These are phyloP conservation scores for Arachis hypogaea DNA, from an alignment of 306 rosid species.

Conservation along the genomic window DNA sequence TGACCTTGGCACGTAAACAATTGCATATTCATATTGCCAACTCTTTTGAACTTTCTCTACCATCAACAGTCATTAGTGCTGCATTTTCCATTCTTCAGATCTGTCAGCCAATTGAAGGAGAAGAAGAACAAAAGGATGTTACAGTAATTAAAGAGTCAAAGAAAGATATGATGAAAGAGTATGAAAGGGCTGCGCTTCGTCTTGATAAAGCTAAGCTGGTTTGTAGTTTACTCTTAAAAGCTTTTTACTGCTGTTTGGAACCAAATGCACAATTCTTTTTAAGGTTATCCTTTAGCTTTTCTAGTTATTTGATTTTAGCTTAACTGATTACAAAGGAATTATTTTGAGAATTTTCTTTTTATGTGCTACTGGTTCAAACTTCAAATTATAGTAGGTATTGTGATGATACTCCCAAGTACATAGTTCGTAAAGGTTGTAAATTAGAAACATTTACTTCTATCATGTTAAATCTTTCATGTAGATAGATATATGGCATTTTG, in stretches of 20 bases:
- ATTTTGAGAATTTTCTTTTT: neutral
- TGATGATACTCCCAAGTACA: conserved; percentile 17
- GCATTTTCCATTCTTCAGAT: conserved; percentile 53
- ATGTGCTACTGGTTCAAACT: neutral
- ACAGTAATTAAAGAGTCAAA: conserved; percentile 59
- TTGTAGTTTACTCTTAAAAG: conserved; percentile 44
- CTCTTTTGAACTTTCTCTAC: conserved; percentile 14
- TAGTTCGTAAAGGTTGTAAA: conserved; percentile 10
- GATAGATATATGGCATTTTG: conserved; percentile 16
- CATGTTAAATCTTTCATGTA: conserved; percentile 19
- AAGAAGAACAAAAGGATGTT: conserved; percentile 53
- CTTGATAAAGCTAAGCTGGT: conserved; percentile 81
- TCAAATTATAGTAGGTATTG: conserved; percentile 13
- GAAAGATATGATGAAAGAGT: conserved; percentile 73
- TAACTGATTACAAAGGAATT: conserved; percentile 1
- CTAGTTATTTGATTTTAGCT: conserved; percentile 10
- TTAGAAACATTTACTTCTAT: conserved; percentile 19
- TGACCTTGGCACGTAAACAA: conserved; percentile 15
- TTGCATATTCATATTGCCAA: conserved; percentile 12
- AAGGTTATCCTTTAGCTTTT: conserved; percentile 14
- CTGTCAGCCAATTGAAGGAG: conserved; percentile 62
- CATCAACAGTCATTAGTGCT: conserved; percentile 18
- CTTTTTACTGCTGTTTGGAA: conserved; percentile 26
- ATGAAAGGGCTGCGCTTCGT: conserved; percentile 71
- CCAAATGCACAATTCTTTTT: neutral